These are phyloP conservation scores for Hypoxylon sp. DNA, from an alignment of 2,329 filamentous ascomycete species.

Conservation along the genomic window DNA sequence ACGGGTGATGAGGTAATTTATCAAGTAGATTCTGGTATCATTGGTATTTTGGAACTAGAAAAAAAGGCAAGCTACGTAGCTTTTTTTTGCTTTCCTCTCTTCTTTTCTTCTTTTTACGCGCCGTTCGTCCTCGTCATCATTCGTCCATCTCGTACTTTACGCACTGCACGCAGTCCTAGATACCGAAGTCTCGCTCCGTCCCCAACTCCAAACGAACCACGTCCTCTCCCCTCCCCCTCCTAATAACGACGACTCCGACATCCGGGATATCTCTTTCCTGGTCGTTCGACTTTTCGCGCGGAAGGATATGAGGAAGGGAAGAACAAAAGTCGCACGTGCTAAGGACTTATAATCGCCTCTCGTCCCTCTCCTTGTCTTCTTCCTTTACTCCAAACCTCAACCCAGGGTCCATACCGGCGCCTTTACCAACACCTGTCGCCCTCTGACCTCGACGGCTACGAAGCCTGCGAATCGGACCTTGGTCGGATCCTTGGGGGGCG, in stretches of 20 bases:
- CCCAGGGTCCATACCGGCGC: slow-evolving; percentile 74
- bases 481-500: slow-evolving; percentile 55
- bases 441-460: slow-evolving; percentile 75
- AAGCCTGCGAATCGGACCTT: slow-evolving; percentile 80
- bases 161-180: too few species aligned
- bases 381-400: slow-evolving; percentile 32
- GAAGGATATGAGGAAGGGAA: neutral
- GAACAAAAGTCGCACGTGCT: neutral
- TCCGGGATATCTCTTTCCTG: neutral
- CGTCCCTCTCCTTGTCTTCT: neutral
- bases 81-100: neutral
- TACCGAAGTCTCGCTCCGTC: neutral
- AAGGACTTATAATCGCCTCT: neutral
- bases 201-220: neutral
- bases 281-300: neutral
- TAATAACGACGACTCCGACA: neutral
- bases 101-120: neutral
- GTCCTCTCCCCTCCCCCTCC: neutral
- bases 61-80: too few species aligned
- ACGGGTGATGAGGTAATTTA: neutral
- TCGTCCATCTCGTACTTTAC: neutral
- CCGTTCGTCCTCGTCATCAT: too few species aligned
- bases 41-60: neutral
- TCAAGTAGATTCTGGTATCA: neutral
- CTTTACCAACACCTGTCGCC: slow-evolving; percentile 77